Percentiles rank a stretch among this genome's conserved stretches.
Conservation (phyloP, 225 moss, liverwort and hornwort species). For the Physcomitrellopsis africana region DNA sequence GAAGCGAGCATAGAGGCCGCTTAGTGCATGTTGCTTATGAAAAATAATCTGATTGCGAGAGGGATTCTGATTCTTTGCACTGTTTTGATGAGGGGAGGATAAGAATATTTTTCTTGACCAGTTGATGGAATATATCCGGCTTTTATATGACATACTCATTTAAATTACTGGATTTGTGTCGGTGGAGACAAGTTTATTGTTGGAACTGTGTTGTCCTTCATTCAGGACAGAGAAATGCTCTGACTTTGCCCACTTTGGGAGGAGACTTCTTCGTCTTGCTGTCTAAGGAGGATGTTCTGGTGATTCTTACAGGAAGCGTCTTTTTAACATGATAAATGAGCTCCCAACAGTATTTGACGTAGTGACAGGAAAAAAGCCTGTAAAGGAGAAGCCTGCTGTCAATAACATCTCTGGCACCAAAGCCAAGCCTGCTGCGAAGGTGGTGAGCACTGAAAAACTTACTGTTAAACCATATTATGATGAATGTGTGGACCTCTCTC, state of each 20-base stretch:
- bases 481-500: not conserved
- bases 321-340: slow-evolving; percentile 37
- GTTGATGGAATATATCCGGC: not conserved
- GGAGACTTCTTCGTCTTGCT: not conserved
- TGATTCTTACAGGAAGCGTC: slow-evolving; percentile 31
- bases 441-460: slow-evolving; percentile 6
- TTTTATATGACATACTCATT: not conserved
- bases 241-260: not conserved
- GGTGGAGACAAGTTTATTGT: not conserved
- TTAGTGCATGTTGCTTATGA: too few species aligned
- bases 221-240: not conserved
- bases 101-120: too few species aligned
- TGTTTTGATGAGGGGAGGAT: too few species aligned
- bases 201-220: not conserved
- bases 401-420: slow-evolving; percentile 27
- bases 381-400: slow-evolving; percentile 27
- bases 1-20: too few species aligned
- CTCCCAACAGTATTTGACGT: slow-evolving; percentile 37
- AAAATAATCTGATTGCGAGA: too few species aligned
- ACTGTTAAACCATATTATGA: too few species aligned
- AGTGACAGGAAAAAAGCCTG: slow-evolving; percentile 38
- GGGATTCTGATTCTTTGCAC: too few species aligned
- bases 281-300: not conserved
- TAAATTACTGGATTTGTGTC: not conserved
- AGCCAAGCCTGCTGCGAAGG: slow-evolving; percentile 31